Conservation (phyloP, 2,329 filamentous ascomycete species). For the Rhynchosporium graminicola region DNA sequence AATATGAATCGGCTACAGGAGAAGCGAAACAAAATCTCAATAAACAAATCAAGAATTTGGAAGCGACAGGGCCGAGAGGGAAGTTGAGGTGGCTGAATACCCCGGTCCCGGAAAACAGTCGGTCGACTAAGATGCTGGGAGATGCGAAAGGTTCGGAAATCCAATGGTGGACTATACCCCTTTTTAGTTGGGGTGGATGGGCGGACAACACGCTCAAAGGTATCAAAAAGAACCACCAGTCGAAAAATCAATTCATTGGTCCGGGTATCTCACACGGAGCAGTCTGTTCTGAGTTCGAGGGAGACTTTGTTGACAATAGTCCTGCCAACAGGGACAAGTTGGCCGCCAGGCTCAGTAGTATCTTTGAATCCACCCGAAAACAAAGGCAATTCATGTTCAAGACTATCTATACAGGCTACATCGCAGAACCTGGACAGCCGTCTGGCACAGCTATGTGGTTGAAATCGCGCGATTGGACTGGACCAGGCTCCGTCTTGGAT, state of each 20-base stretch:
- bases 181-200: too few relatives aligned
- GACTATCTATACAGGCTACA: conserved; percentile 4
- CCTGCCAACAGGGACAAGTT: conserved; percentile 14
- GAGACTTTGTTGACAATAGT: conserved; percentile 13
- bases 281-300: conserved; percentile 17
- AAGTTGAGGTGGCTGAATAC: neutral
- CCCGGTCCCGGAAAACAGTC: too few relatives aligned
- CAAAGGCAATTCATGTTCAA: conserved; percentile 1
- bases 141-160: too few relatives aligned
- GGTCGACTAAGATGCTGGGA: too few relatives aligned
- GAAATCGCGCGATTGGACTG: conserved; percentile 5
- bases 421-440: neutral
- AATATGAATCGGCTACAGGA: neutral
- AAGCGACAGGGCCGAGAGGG: neutral
- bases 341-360: conserved; percentile 6
- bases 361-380: conserved; percentile 7
- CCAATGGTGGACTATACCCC: too few relatives aligned
- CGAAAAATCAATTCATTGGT: neutral
- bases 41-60: neutral
- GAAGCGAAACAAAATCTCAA: too few relatives aligned
- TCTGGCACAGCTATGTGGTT: conserved; percentile 14
- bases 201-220: neutral
- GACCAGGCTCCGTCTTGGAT: conserved; percentile 3
- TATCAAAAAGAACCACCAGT: neutral
- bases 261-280: conserved; percentile 7